Percentiles rank a stretch among this genome's conserved stretches.
Conservation (phyloP, 1,284 basidiomycete species). For the Rhizopogon hawkerae region DNA sequence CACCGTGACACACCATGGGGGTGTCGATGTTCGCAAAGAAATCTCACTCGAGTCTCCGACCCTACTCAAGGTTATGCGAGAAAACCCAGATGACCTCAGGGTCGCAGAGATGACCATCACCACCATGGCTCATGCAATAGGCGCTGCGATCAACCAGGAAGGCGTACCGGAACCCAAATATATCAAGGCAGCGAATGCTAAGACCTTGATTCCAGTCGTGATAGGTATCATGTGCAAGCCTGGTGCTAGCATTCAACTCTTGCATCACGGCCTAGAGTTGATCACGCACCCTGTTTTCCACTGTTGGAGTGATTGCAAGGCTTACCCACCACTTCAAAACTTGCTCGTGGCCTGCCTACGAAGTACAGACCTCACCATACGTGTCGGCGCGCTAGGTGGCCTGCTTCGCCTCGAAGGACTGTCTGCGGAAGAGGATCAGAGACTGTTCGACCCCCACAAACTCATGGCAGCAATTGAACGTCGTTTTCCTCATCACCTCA, state of each 20-base stretch:
- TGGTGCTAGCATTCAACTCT: slow-evolving; percentile 32
- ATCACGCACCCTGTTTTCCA: slow-evolving; percentile 36
- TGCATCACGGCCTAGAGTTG: slow-evolving; percentile 45
- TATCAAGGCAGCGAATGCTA: slow-evolving; percentile 37
- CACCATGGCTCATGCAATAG: slow-evolving; percentile 45
- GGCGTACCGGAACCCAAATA: slow-evolving; percentile 28
- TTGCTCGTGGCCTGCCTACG: slow-evolving; percentile 49
- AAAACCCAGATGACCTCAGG: slow-evolving; percentile 41
- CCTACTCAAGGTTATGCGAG: slow-evolving; percentile 38
- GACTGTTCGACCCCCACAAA: slow-evolving; percentile 35
- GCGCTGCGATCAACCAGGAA: slow-evolving; percentile 35
- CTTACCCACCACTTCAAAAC: slow-evolving; percentile 33
- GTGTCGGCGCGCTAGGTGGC: slow-evolving; percentile 41
- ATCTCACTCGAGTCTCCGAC: slow-evolving; percentile 38
- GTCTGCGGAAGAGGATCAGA: slow-evolving; percentile 38
- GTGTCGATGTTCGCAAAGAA: slow-evolving; percentile 37
- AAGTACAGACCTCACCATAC: slow-evolving; percentile 42
- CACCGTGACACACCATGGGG: slow-evolving; percentile 56
- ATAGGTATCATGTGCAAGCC: slow-evolving; percentile 38
- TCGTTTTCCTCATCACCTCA: slow-evolving; percentile 40
- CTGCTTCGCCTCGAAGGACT: slow-evolving; percentile 40
- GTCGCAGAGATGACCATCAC: slow-evolving; percentile 44
- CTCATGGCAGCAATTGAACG: slow-evolving; percentile 32
- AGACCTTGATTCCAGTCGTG: slow-evolving; percentile 35
- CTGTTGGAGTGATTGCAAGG: slow-evolving; percentile 36